Evolutionary conservation across 2,329 filamentous ascomycete genomes (phyloP), one percentile per base, ranked within the genome.

Genomic region (Leptodontidium sp.): DNA sequence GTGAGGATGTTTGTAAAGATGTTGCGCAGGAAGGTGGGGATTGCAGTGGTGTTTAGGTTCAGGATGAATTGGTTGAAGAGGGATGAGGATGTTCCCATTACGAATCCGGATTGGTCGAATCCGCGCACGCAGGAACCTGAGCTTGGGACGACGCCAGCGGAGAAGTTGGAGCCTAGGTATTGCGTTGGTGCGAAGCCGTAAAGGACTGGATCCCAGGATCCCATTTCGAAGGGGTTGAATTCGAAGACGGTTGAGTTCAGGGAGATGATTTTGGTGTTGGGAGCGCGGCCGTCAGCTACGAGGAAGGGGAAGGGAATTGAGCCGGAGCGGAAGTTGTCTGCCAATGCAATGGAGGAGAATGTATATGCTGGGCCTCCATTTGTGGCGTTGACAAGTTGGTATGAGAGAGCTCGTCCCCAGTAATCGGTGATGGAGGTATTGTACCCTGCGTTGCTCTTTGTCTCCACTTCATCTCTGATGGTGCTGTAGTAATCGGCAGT

Each of bases 331-430:
- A 95, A 95, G n/a, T 85, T 83, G 1, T 85, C 76, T 21, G 87
- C 84, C 53, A 88, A 77, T 8, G 89, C 87, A 73, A 94, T 92
- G 3, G 93, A 96, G 2, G 93, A 97, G 82, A 90, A 97, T 4
- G 94, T 97, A 76, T 91, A 94, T 15, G 83, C 84, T 15, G 91
- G 88, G 0, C 93, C 94, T 49, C 94, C 94, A 70, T 92, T 81
- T 0, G 85, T 85, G 6, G 88, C 91, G 77, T 95, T 92, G 77
- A 97, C 87, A 59, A 97, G 86, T 81, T 97, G 94, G 80, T 91
- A 97, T 1, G 90, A 90, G n/a, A 97, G 85, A 58, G 92, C 92
- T 68, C 94, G 91, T 35, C 92, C 93, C 91, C 94, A 97, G 79
- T 93, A 93, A 81, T 98, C 94, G 0, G 94, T 97, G 67, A 97